Percentiles rank a stretch among this genome's conserved stretches.
phyloP scores from a whole-genome alignment of 192 early-diverging fungal species.

The Spizellomyces sp. region DNA sequence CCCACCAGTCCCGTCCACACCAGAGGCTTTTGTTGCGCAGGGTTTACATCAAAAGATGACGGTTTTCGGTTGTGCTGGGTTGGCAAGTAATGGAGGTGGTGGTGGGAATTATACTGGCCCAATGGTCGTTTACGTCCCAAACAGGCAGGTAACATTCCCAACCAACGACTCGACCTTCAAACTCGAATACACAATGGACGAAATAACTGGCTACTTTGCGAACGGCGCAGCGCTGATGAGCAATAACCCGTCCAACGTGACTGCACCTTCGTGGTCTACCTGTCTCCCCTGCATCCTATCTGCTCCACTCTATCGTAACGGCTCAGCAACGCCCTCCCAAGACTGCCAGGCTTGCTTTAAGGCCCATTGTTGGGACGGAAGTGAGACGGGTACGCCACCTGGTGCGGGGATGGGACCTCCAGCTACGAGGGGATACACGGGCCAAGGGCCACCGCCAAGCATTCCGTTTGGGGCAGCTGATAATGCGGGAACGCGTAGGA shows the following conservation, averaged over 20 bases:
- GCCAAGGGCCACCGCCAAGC: constrained; percentile 8
- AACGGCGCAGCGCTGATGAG: constrained; percentile 14
- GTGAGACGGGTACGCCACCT: neutral
- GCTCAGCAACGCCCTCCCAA: neutral
- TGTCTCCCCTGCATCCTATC: constrained; percentile 20
- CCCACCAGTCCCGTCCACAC: constrained; percentile 28
- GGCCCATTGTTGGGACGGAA: constrained; percentile 28
- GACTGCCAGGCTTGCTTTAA: constrained; percentile 15
- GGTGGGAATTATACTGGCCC: constrained; percentile 15
- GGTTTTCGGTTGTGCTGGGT: constrained; percentile 36
- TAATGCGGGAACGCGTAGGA: no score
- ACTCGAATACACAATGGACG: constrained; percentile 13
- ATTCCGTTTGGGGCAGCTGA: neutral
- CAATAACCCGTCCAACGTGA: neutral
- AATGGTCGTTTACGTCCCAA: constrained; percentile 35
- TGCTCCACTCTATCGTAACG: constrained; percentile 6
- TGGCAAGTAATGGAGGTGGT: neutral
- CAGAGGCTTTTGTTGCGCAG: constrained; percentile 25
- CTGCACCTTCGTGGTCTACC: neutral
- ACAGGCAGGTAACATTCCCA: constrained; percentile 5
- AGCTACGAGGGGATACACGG: constrained; percentile 14
- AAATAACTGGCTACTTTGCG: constrained; percentile 10
- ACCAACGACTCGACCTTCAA: constrained; percentile 36
- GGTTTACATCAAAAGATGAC: constrained; percentile 15
- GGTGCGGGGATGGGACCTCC: constrained; percentile 14